Percentiles rank a stretch among this genome's conserved stretches.
Conservation (phyloP, 2,329 filamentous ascomycete genomes). For the Intubia oerlemansii region DNA sequence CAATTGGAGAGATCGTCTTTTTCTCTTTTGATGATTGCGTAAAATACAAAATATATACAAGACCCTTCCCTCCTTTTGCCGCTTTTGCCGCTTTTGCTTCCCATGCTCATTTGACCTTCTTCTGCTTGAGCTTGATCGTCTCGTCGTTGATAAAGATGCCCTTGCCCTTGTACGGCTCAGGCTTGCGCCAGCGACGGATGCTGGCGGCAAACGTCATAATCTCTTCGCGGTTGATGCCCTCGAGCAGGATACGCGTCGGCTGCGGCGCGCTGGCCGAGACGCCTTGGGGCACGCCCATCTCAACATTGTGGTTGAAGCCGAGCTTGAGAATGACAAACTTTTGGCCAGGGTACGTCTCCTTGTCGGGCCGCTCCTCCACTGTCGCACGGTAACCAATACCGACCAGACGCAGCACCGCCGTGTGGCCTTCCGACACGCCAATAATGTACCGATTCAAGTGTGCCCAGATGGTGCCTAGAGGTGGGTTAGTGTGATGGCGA, state of each 20-base stretch:
- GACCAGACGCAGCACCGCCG: constrained; percentile 75
- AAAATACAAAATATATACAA: too few species aligned
- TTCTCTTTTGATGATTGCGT: too few species aligned
- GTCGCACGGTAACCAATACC: constrained; percentile 89
- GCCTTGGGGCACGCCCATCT: constrained; percentile 63
- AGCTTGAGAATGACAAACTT: constrained; percentile 86
- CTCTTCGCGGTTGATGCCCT: constrained; percentile 68
- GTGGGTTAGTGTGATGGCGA: not conserved
- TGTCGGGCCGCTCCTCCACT: constrained; percentile 55
- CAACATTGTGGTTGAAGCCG: constrained; percentile 88
- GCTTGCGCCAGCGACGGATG: constrained; percentile 71
- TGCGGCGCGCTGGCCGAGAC: constrained; percentile 76
- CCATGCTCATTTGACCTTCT: constrained; percentile 86
- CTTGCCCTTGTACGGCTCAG: constrained; percentile 98
- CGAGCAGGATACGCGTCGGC: constrained; percentile 75
- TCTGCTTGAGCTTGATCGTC: constrained; percentile 94
- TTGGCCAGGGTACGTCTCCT: constrained; percentile 59
- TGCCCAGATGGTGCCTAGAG: constrained; percentile 63
- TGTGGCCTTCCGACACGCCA: constrained; percentile 91
- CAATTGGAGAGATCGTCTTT: too few species aligned
- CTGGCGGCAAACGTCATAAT: constrained; percentile 82
- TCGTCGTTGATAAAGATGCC: constrained; percentile 96
- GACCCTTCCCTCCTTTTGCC: too few species aligned
- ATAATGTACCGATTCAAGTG: constrained; percentile 81
- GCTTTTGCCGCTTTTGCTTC: too few species aligned